A percentile compares a stretch with the other conserved stretches of the same genome.
Conservation (phyloP, 2,329 filamentous ascomycete species). For the Hortaea sp. region DNA sequence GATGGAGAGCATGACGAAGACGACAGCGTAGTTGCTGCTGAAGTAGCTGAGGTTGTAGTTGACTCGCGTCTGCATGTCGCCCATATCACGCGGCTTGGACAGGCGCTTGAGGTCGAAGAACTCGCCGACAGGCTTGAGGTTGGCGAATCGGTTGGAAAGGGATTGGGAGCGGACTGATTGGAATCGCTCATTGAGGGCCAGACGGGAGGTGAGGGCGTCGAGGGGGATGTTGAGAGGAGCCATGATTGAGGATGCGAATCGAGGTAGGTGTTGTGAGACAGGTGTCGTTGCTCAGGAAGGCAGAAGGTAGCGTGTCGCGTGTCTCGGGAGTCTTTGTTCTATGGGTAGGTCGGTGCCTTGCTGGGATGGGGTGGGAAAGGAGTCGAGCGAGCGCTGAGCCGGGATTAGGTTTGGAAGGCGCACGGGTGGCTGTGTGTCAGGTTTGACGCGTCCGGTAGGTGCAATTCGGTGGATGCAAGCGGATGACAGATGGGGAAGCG, state of each 20-base stretch:
- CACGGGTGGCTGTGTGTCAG: too few relatives aligned
- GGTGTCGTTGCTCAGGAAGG: too few relatives aligned
- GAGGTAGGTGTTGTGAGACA: too few relatives aligned
- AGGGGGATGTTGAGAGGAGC: conserved; percentile 80
- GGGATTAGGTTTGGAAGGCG: too few relatives aligned
- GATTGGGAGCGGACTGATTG: conserved; percentile 71
- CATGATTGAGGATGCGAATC: conserved; percentile 12
- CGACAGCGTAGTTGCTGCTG: conserved; percentile 93
- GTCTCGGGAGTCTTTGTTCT: too few relatives aligned
- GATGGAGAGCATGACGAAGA: conserved; percentile 91
- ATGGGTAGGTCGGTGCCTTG: too few relatives aligned
- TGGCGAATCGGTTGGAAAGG: conserved; percentile 74
- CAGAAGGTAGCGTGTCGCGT: too few relatives aligned
- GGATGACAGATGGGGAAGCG: too few relatives aligned
- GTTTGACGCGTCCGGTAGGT: too few relatives aligned
- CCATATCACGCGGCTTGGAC: conserved; percentile 87
- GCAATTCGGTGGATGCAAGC: too few relatives aligned
- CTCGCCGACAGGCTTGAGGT: conserved; percentile 81
- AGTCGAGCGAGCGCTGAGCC: too few relatives aligned
- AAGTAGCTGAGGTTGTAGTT: conserved; percentile 98
- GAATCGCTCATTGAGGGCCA: conserved; percentile 80
- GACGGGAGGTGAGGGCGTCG: conserved; percentile 79
- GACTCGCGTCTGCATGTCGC: conserved; percentile 79
- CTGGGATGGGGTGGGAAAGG: too few relatives aligned
- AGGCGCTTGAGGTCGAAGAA: conserved; percentile 94